phyloP scores from a whole-genome alignment of 2,329 filamentous ascomycete species.

The Alternaria infectoria region DNA sequence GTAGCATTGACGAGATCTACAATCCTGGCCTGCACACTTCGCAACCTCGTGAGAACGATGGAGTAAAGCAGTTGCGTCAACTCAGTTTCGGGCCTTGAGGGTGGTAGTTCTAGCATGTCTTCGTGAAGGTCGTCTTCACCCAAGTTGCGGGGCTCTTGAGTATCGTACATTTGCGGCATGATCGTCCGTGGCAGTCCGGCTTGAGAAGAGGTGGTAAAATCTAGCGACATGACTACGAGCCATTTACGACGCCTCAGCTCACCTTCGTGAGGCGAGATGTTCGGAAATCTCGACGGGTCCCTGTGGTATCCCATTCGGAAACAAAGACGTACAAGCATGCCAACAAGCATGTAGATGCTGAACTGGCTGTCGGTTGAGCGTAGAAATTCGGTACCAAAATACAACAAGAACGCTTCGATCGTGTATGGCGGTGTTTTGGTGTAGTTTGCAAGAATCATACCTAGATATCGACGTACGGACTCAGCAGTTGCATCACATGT shows the following conservation, averaged over 20 bases:
- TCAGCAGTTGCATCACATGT: not conserved
- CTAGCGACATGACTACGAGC: conserved; percentile 57
- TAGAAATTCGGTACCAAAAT: conserved; percentile 39
- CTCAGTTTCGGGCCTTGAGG: conserved; percentile 35
- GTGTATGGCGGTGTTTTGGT: conserved; percentile 45
- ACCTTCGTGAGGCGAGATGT: conserved; percentile 60
- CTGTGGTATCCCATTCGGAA: conserved; percentile 53
- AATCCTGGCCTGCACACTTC: conserved; percentile 33
- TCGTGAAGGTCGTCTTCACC: conserved; percentile 51
- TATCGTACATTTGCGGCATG: conserved; percentile 48
- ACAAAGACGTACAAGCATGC: conserved; percentile 40
- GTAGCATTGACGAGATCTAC: conserved; percentile 38
- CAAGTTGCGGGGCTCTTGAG: conserved; percentile 49
- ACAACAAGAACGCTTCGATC: conserved; percentile 37
- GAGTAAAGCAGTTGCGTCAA: conserved; percentile 35
- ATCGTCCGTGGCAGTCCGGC: conserved; percentile 50
- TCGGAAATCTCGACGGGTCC: conserved; percentile 46
- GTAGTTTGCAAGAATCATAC: conserved; percentile 42
- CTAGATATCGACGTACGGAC: not conserved
- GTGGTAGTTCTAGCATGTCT: conserved; percentile 40
- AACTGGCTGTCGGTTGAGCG: conserved; percentile 39
- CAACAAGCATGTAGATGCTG: conserved; percentile 36
- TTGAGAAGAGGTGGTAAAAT: conserved; percentile 48
- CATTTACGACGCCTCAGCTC: conserved; percentile 68
- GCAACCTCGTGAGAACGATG: conserved; percentile 31